Percentiles rank a stretch among this genome's conserved stretches.
Evolutionary conservation across 148 eudicot genomes (phyloP).

Genomic region (Rhododendron griersonianum): DNA sequence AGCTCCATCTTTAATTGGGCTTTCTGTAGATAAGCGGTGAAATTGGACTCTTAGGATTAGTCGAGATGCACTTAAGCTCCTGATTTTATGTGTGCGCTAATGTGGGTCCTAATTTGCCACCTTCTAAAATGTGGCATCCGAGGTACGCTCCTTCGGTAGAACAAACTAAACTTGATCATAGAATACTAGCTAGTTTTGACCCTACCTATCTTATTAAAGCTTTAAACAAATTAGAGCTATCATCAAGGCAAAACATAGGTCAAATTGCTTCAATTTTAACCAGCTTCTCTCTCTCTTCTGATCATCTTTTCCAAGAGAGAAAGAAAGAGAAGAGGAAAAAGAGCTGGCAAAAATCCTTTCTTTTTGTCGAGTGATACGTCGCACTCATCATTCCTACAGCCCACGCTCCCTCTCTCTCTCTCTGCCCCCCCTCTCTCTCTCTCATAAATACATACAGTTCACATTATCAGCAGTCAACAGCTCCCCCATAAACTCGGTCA

Average conservation of each 20-base stretch:
- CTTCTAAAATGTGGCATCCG: background rate
- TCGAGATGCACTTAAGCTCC: too few relatives aligned
- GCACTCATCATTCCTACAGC: conserved; percentile 27
- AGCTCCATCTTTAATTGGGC: too few relatives aligned
- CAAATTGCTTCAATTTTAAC: too few relatives aligned
- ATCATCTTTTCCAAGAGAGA: conserved; percentile 15
- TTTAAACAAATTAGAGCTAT: too few relatives aligned
- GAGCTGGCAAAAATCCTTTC: conserved; percentile 5
- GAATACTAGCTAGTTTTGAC: too few relatives aligned
- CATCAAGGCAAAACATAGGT: too few relatives aligned
- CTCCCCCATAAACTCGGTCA: background rate
- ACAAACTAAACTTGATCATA: too few relatives aligned
- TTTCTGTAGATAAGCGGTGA: too few relatives aligned
- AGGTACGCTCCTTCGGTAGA: background rate
- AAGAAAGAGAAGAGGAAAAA: background rate
- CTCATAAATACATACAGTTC: background rate
- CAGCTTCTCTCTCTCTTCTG: background rate
- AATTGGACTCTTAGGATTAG: too few relatives aligned
- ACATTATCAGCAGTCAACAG: background rate
- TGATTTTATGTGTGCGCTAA: too few relatives aligned
- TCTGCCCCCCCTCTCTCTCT: background rate
- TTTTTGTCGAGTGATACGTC: conserved; percentile 45
- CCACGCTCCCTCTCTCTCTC: background rate
- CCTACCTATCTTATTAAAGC: too few relatives aligned
- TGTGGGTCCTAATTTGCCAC: too few relatives aligned